These are phyloP conservation scores for Corymbia citriodora DNA, from an alignment of 441 rosid genomes.

Conservation along the genomic window DNA sequence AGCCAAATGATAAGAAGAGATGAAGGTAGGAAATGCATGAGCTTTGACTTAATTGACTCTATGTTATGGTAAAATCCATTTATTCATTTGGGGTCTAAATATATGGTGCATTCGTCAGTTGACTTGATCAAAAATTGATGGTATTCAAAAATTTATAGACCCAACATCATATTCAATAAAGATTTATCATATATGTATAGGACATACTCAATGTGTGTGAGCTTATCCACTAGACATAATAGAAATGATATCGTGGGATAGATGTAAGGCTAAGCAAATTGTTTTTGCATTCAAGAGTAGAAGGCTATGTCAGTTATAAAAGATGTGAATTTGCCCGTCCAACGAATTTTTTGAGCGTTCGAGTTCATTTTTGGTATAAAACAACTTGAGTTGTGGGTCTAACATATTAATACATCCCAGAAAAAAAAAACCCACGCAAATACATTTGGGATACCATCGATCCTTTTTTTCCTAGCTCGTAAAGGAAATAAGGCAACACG, in stretches of 20 bases:
- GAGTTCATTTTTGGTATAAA: accelerated
- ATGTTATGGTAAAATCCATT: background rate
- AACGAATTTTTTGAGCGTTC: background rate
- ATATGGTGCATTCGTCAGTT: background rate
- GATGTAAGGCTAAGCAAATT: background rate
- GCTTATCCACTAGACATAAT: background rate
- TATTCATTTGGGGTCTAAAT: background rate
- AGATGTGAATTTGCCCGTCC: background rate
- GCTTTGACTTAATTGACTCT: background rate
- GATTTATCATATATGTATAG: background rate
- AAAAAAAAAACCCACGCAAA: background rate
- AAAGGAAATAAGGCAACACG: background rate
- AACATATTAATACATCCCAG: background rate
- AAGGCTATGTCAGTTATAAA: accelerated
- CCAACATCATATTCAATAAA: background rate
- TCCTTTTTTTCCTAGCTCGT: too few relatives aligned
- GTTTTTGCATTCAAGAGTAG: background rate
- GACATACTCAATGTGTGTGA: background rate
- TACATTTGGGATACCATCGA: too few relatives aligned
- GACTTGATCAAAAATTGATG: background rate
- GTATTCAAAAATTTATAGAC: background rate
- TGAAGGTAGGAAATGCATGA: background rate
- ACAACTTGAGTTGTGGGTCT: background rate
- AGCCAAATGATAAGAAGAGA: background rate
- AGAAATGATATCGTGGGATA: background rate